These are phyloP conservation scores for Pyricularia pennisetigena DNA, from an alignment of 2,329 filamentous ascomycete genomes.

Conservation along the genomic window DNA sequence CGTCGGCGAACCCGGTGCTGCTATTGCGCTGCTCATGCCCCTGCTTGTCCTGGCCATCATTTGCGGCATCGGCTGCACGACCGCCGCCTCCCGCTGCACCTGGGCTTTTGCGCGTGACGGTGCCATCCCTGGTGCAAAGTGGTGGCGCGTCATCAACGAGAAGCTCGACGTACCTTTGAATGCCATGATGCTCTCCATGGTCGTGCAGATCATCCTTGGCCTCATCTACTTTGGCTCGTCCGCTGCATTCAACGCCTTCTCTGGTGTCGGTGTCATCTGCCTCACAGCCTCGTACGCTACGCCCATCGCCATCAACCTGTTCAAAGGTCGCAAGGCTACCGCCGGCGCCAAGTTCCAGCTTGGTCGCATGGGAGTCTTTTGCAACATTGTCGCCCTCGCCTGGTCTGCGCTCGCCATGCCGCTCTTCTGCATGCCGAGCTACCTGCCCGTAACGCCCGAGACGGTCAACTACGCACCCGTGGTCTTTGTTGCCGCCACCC, in stretches of 20 bases:
- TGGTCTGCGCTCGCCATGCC: slow-evolving; percentile 62
- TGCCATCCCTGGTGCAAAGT: slow-evolving; percentile 52
- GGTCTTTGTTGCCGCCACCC: slow-evolving; percentile 58
- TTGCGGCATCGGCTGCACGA: slow-evolving; percentile 61
- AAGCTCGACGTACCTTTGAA: slow-evolving; percentile 57
- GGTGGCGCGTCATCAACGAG: slow-evolving; percentile 52
- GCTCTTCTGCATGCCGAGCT: slow-evolving; percentile 64
- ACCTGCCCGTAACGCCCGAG: slow-evolving; percentile 45
- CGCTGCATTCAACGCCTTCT: slow-evolving; percentile 65
- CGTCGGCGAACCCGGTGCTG: slow-evolving; percentile 48
- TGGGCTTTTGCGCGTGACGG: slow-evolving; percentile 65
- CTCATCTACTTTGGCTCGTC: slow-evolving; percentile 60
- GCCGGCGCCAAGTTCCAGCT: slow-evolving; percentile 5
- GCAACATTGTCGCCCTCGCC: slow-evolving; percentile 17
- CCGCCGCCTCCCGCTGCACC: slow-evolving; percentile 55
- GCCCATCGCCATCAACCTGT: slow-evolving; percentile 29
- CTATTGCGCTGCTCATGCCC: slow-evolving; percentile 53
- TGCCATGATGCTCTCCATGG: slow-evolving; percentile 64
- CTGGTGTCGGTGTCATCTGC: slow-evolving; percentile 59
- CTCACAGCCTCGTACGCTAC: slow-evolving; percentile 58
- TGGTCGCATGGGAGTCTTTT: not conserved
- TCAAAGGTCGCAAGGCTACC: slow-evolving; percentile 1
- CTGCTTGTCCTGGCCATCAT: slow-evolving; percentile 56
- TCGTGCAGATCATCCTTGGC: slow-evolving; percentile 51
- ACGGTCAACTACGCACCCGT: slow-evolving; percentile 67